Evolutionary conservation across 2,329 filamentous ascomycete species (phyloP).

Genomic region (Coccinonectria pachysandricola): DNA sequence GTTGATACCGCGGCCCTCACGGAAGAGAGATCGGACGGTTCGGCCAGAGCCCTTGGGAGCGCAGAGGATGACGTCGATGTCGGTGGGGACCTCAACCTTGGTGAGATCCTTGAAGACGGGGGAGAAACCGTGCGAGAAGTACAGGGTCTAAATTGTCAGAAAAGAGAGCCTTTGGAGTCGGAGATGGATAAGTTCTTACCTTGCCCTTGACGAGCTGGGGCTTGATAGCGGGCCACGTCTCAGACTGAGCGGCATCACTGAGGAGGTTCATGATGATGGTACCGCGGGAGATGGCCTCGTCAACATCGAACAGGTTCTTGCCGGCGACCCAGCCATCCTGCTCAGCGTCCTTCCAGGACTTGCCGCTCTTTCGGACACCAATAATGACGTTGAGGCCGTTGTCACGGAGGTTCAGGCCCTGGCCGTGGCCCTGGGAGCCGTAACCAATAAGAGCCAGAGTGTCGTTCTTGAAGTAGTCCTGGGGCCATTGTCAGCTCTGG

Average conservation of each 20-base stretch:
- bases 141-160: constrained; percentile 62
- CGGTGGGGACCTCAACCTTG: constrained; percentile 90
- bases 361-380: constrained; percentile 95
- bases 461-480: constrained; percentile 99
- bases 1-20: constrained; percentile 99
- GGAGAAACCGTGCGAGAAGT: constrained; percentile 99
- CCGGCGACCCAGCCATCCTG: constrained; percentile 97
- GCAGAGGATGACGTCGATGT: constrained; percentile 98
- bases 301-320: constrained; percentile 98
- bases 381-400: constrained; percentile 99
- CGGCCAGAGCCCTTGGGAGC: constrained; percentile 98
- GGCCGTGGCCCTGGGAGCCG: constrained; percentile 93
- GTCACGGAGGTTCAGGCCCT: constrained; percentile 99
- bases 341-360: constrained; percentile 95
- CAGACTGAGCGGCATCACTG: constrained; percentile 91
- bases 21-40: constrained; percentile 97
- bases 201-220: constrained; percentile 98
- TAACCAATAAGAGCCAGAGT: constrained; percentile 98
- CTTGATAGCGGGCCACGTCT: constrained; percentile 98
- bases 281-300: constrained; percentile 87
- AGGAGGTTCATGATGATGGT: constrained; percentile 99
- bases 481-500: constrained; percentile 6
- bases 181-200: constrained; percentile 41
- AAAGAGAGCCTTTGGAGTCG: constrained; percentile 12
- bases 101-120: constrained; percentile 99